A percentile compares a stretch with the other conserved stretches of the same genome.
Conservation (phyloP, 192 early-diverging fungal genomes). For the Backusella australiensis region DNA sequence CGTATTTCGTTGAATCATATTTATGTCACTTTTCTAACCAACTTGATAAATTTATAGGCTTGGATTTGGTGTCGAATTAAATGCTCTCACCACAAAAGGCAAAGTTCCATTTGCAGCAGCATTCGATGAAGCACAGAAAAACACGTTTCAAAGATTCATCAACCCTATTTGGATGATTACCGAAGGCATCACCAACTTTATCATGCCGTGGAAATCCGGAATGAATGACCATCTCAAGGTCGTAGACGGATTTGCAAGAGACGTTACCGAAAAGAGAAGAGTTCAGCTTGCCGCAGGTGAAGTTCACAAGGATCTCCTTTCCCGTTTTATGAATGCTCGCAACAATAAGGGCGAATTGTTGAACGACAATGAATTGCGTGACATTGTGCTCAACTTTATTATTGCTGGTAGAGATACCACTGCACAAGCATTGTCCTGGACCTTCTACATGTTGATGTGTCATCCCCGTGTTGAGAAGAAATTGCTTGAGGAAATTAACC, state of each 20-base stretch:
- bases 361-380: conserved; percentile 32
- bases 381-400: conserved; percentile 38
- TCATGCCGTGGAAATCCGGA: conserved; percentile 15
- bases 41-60: conserved; percentile 14
- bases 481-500: conserved; percentile 40
- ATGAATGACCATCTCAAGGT: conserved; percentile 32
- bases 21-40: background rate
- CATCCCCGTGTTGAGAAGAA: conserved; percentile 44
- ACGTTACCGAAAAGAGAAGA: conserved; percentile 29
- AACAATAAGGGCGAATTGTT: conserved; percentile 29
- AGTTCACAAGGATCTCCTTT: conserved; percentile 30
- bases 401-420: conserved; percentile 50
- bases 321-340: conserved; percentile 33
- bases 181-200: background rate
- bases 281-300: conserved; percentile 17
- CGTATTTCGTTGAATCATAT: background rate
- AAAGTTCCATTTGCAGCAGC: conserved; percentile 48
- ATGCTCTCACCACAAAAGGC: conserved; percentile 36
- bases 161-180: conserved; percentile 18
- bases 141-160: conserved; percentile 35
- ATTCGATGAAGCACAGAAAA: conserved; percentile 50
- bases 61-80: conserved; percentile 48
- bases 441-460: conserved; percentile 40
- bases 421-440: conserved; percentile 52
- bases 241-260: conserved; percentile 27